These are phyloP conservation scores for Kodamaea kaohsiungensis DNA, from an alignment of 805 yeast genomes.

Conservation along the genomic window DNA sequence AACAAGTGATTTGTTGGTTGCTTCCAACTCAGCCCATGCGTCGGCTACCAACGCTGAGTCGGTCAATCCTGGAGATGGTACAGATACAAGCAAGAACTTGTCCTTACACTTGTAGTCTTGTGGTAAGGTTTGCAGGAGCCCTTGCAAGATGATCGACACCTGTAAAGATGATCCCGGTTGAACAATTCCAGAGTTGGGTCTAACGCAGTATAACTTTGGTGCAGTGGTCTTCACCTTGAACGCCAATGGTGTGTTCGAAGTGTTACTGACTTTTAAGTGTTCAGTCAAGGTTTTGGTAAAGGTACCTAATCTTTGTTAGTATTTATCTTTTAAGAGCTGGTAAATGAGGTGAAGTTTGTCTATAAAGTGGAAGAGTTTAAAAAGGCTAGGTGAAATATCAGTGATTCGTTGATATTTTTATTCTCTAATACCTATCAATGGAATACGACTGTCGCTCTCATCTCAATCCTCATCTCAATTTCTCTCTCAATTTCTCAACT, in stretches of 20 bases:
- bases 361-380: too few relatives aligned
- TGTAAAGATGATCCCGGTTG: conserved; percentile 71
- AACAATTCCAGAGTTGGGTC: conserved; percentile 87
- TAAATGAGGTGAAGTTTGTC: too few relatives aligned
- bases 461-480: too few relatives aligned
- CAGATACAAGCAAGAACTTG: conserved; percentile 85
- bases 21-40: conserved; percentile 74
- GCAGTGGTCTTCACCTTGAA: conserved; percentile 98
- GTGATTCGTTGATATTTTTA: too few relatives aligned
- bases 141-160: conserved; percentile 84
- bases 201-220: conserved; percentile 91
- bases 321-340: too few relatives aligned
- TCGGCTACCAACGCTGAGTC: conserved; percentile 61
- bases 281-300: conserved; percentile 72
- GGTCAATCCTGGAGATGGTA: conserved; percentile 68
- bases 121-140: conserved; percentile 72
- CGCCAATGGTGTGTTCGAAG: conserved; percentile 62
- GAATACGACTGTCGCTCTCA: too few relatives aligned
- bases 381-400: too few relatives aligned
- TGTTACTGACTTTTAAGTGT: conserved; percentile 54
- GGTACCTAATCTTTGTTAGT: conserved; percentile 54
- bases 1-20: conserved; percentile 53
- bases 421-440: too few relatives aligned
- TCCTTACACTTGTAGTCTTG: conserved; percentile 81
- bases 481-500: too few relatives aligned